Evolutionary conservation across 352 stramenopile genomes (phyloP).

Genomic region (Globisporangium sylvaticum): DNA sequence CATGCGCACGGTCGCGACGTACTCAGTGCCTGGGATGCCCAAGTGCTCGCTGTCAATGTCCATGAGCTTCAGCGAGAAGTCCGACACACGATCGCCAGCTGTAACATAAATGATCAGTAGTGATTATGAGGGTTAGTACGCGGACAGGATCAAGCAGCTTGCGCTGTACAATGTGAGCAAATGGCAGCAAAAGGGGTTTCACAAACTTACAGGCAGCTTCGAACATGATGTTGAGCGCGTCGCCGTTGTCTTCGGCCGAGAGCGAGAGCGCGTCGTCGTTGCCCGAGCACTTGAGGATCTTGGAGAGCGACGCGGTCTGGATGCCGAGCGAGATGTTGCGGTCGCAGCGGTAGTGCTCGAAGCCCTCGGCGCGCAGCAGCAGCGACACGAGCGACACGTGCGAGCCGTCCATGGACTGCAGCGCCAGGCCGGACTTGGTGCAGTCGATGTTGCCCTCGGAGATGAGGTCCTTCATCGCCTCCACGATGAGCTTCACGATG

Average conservation of each 20-base stretch:
- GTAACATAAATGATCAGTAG: too few relatives aligned
- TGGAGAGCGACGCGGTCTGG: constrained; percentile 96
- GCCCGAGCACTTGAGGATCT: constrained; percentile 99
- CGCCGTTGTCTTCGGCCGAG: constrained; percentile 96
- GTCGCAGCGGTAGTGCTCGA: constrained; percentile 99
- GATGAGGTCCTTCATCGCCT: constrained; percentile 99
- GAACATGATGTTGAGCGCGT: constrained; percentile 98
- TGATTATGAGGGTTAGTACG: too few relatives aligned
- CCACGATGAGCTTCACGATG: constrained; percentile 99
- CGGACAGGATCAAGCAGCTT: not conserved
- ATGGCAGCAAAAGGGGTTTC: not conserved
- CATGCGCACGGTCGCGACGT: constrained; percentile 95
- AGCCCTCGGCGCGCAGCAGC: constrained; percentile 90
- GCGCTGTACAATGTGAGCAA: not conserved
- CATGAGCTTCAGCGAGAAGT: constrained; percentile 99
- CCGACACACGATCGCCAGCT: constrained; percentile 91
- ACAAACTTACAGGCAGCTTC: constrained; percentile 87
- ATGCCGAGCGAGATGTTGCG: constrained; percentile 96
- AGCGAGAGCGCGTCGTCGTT: constrained; percentile 98
- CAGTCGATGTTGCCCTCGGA: constrained; percentile 98
- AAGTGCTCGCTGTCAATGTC: constrained; percentile 99
- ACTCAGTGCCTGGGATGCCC: constrained; percentile 98
- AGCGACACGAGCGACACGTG: constrained; percentile 98
- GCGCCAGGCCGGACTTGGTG: constrained; percentile 89
- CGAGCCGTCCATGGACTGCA: constrained; percentile 99